Percentiles rank a stretch among this genome's conserved stretches.
Evolutionary conservation across 306 rosid species (phyloP).

Genomic region (Begonia fuchsioides): DNA sequence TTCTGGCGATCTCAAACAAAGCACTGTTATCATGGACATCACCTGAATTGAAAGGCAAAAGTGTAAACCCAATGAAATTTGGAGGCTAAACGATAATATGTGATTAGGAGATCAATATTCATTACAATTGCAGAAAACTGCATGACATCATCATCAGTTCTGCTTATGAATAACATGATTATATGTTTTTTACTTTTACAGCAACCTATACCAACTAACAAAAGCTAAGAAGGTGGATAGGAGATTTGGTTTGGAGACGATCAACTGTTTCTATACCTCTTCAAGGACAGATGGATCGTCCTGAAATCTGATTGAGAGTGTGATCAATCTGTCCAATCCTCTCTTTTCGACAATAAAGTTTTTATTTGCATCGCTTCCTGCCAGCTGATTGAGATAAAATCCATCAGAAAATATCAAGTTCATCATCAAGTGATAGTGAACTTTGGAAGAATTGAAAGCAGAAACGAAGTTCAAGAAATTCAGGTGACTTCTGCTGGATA

Average conservation of each 20-base stretch:
- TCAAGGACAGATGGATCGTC: conserved; percentile 72
- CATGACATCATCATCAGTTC: too few relatives aligned
- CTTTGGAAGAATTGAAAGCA: too few relatives aligned
- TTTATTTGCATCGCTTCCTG: conserved; percentile 84
- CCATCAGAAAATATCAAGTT: conserved; percentile 12
- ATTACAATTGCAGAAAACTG: too few relatives aligned
- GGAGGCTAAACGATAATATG: too few relatives aligned
- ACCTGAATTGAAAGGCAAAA: conserved; percentile 26
- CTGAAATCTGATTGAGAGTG: conserved; percentile 52
- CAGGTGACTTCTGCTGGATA: too few relatives aligned
- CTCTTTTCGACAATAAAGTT: conserved; percentile 55
- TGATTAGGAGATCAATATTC: too few relatives aligned
- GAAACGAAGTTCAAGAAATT: too few relatives aligned
- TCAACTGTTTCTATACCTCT: conserved; percentile 46
- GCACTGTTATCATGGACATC: conserved; percentile 59
- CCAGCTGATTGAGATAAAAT: conserved; percentile 43
- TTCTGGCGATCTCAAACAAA: conserved; percentile 70
- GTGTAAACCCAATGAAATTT: too few relatives aligned
- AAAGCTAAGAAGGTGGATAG: too few relatives aligned
- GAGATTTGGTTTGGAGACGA: not conserved
- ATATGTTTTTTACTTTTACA: too few relatives aligned
- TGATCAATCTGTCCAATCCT: conserved; percentile 68
- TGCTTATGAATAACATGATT: too few relatives aligned
- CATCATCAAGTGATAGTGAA: not conserved
- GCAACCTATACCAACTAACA: too few relatives aligned